These are phyloP conservation scores for Neckera pumila DNA, from an alignment of 225 moss, liverwort and hornwort species.

Conservation along the genomic window DNA sequence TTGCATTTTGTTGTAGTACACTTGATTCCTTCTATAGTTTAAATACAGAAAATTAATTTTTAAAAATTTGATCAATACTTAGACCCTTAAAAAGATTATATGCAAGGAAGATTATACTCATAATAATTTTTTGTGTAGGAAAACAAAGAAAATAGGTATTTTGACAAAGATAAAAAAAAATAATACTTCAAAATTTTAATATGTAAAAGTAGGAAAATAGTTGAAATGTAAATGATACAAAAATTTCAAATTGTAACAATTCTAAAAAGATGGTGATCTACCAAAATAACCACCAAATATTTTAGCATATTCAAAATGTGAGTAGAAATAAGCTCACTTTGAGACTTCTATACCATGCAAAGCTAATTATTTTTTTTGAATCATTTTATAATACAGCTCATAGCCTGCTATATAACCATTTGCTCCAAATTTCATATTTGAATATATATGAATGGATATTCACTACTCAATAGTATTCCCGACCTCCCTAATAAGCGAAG, in stretches of 20 bases:
- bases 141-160: neutral
- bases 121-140: neutral
- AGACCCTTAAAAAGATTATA: neutral
- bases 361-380: neutral
- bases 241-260: neutral
- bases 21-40: neutral
- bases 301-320: neutral
- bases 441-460: neutral
- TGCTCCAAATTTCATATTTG: neutral
- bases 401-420: neutral
- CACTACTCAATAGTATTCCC: neutral
- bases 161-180: neutral
- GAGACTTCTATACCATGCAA: neutral
- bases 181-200: neutral
- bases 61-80: neutral
- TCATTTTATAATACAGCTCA: neutral
- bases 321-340: neutral
- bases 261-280: neutral
- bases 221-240: neutral
- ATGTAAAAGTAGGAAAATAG: neutral
- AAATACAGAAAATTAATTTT: neutral
- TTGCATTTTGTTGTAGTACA: neutral
- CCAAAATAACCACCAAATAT: neutral
- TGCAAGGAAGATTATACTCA: neutral
- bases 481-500: accelerated